Conservation (phyloP, 108 stramenopile species). For the Pelagomonas calceolata region DNA sequence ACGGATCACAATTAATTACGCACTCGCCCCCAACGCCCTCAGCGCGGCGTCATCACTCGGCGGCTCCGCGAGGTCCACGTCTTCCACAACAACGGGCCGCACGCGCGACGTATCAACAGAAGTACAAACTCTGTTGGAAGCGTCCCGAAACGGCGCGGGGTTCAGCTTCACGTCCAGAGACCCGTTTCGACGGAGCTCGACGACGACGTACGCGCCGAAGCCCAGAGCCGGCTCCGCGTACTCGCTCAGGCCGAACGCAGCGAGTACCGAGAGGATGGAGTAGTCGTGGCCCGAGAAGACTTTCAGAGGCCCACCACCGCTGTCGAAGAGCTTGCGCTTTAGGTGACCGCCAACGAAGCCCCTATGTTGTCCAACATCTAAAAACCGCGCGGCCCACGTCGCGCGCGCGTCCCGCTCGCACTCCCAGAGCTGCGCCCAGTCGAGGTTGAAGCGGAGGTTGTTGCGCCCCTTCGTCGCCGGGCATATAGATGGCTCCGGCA, state of each 20-base stretch:
- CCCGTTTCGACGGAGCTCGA: background rate
- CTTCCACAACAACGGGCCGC: no score
- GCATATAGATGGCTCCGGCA: no score
- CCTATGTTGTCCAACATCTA: background rate
- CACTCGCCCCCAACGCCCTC: no score
- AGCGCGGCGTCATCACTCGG: no score
- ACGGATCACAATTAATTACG: no score
- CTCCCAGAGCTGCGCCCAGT: background rate
- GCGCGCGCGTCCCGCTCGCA: background rate
- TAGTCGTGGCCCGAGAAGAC: constrained; percentile 3
- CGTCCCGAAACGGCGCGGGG: no score
- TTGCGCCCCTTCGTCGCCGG: background rate
- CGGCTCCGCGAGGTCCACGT: no score
- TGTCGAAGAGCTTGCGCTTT: background rate
- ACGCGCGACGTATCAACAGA: no score
- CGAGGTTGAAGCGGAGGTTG: background rate
- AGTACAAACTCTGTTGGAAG: no score
- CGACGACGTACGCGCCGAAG: constrained; percentile 7
- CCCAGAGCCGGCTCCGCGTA: background rate
- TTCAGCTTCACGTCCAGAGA: no score
- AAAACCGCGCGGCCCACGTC: background rate
- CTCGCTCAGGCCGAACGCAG: background rate
- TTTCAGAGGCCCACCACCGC: background rate
- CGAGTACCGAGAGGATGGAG: constrained; percentile 1
- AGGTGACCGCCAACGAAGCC: background rate